Conservation (phyloP, 805 yeast genomes). For the Myxozyma nipponensis region DNA sequence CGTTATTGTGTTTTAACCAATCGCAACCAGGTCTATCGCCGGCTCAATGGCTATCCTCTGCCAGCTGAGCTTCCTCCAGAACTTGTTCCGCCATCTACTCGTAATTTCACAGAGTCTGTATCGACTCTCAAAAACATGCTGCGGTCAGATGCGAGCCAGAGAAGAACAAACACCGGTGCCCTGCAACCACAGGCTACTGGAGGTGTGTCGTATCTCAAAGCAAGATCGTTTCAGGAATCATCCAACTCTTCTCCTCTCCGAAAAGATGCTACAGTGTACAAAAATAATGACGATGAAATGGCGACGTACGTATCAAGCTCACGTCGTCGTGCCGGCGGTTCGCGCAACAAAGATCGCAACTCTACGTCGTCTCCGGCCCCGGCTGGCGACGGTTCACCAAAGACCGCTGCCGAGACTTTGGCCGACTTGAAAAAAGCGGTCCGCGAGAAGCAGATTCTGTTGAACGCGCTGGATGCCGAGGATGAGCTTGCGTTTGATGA, state of each 20-base stretch:
- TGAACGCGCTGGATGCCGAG: conserved; percentile 68
- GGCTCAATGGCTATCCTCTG: conserved; percentile 81
- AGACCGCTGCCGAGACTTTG: conserved; percentile 37
- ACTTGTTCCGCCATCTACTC: conserved; percentile 80
- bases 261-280: conserved; percentile 56
- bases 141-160: conserved; percentile 39
- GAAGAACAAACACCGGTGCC: conserved; percentile 19
- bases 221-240: conserved; percentile 36
- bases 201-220: conserved; percentile 34
- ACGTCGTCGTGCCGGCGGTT: conserved; percentile 50
- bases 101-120: conserved; percentile 66
- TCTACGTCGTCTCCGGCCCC: conserved; percentile 10
- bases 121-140: conserved; percentile 65
- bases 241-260: conserved; percentile 34
- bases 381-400: neutral
- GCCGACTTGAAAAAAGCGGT: conserved; percentile 60
- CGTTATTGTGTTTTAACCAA: neutral
- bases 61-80: conserved; percentile 84
- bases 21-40: conserved; percentile 54
- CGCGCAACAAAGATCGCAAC: conserved; percentile 29
- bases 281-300: conserved; percentile 66
- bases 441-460: conserved; percentile 64
- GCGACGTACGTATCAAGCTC: conserved; percentile 59
- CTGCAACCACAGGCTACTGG: conserved; percentile 32
- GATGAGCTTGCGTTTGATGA: conserved; percentile 43